phyloP scores from a whole-genome alignment of 768 basidiomycete genomes.

The Fomitopsis serialis region DNA sequence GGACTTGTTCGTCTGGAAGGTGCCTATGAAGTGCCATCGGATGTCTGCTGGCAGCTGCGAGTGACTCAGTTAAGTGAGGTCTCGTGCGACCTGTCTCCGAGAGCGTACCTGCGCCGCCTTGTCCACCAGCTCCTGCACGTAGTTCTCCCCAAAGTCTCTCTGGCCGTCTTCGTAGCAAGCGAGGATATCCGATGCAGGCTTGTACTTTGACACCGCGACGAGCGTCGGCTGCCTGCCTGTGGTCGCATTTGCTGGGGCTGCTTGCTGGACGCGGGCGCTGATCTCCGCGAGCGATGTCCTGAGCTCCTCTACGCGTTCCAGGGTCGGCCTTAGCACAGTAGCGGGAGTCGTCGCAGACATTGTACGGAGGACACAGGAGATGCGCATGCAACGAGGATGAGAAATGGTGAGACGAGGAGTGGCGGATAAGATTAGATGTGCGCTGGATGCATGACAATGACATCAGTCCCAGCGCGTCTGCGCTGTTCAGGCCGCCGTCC shows the following conservation, averaged over 20 bases:
- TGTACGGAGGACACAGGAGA: background rate
- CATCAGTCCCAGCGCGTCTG: too few species aligned
- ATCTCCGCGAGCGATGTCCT: slow-evolving; percentile 48
- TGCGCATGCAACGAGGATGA: background rate
- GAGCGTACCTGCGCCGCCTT: slow-evolving; percentile 48
- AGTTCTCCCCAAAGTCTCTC: slow-evolving; percentile 96
- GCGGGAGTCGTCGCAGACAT: background rate
- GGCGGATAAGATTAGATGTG: too few species aligned
- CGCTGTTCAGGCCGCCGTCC: too few species aligned
- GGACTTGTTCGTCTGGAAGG: slow-evolving; percentile 89
- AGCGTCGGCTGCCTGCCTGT: slow-evolving; percentile 34
- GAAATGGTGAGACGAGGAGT: background rate
- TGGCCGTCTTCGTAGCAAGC: slow-evolving; percentile 80
- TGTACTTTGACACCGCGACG: slow-evolving; percentile 92
- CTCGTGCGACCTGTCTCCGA: background rate
- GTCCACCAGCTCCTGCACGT: slow-evolving; percentile 87
- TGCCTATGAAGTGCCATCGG: slow-evolving; percentile 96
- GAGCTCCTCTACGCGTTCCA: slow-evolving; percentile 38
- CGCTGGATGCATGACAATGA: too few species aligned
- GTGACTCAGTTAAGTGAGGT: slow-evolving; percentile 1
- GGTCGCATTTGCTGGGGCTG: slow-evolving; percentile 21
- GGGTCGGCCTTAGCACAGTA: background rate
- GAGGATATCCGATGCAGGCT: slow-evolving; percentile 81
- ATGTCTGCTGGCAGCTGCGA: slow-evolving; percentile 80
- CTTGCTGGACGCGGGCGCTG: slow-evolving; percentile 38